These are phyloP conservation scores for Nakaseomyces delphensis DNA, from an alignment of 1,139 yeast genomes.

Conservation along the genomic window DNA sequence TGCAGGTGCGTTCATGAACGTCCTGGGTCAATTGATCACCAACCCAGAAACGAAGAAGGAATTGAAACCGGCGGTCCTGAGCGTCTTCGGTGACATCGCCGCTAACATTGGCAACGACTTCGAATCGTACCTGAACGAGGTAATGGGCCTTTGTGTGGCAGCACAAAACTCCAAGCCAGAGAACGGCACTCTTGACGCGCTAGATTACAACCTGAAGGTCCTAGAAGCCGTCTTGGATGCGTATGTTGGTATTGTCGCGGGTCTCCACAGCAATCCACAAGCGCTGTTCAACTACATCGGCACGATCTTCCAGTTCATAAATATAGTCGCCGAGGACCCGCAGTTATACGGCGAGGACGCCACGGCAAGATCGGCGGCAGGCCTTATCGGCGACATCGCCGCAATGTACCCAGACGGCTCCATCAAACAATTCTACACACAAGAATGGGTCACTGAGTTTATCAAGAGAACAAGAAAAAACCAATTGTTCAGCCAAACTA, in stretches of 20 bases:
- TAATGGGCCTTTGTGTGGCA: conserved; percentile 51
- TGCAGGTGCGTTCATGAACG: conserved; percentile 72
- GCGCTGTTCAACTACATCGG: conserved; percentile 56
- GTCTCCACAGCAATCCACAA: conserved; percentile 62
- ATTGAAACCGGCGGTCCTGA: conserved; percentile 75
- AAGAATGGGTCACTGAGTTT: conserved; percentile 71
- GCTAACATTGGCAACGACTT: conserved; percentile 73
- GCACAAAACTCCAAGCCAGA: conserved; percentile 41
- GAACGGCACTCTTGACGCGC: conserved; percentile 58
- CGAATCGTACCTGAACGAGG: conserved; percentile 66
- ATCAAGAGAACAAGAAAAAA: conserved; percentile 67
- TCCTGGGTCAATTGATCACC: conserved; percentile 64
- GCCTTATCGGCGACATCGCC: conserved; percentile 86
- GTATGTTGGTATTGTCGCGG: conserved; percentile 90
- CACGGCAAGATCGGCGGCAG: conserved; percentile 71
- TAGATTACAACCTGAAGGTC: conserved; percentile 64
- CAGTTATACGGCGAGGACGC: conserved; percentile 53
- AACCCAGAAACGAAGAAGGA: conserved; percentile 63
- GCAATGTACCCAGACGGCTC: conserved; percentile 75
- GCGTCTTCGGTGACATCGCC: conserved; percentile 97
- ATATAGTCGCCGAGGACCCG: conserved; percentile 50
- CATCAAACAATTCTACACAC: conserved; percentile 54
- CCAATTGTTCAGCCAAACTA: conserved; percentile 49
- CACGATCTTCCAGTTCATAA: conserved; percentile 62
- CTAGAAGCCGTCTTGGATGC: conserved; percentile 88